phyloP scores from a whole-genome alignment of 2,329 filamentous ascomycete species.

The Diaporthe caulivora region DNA sequence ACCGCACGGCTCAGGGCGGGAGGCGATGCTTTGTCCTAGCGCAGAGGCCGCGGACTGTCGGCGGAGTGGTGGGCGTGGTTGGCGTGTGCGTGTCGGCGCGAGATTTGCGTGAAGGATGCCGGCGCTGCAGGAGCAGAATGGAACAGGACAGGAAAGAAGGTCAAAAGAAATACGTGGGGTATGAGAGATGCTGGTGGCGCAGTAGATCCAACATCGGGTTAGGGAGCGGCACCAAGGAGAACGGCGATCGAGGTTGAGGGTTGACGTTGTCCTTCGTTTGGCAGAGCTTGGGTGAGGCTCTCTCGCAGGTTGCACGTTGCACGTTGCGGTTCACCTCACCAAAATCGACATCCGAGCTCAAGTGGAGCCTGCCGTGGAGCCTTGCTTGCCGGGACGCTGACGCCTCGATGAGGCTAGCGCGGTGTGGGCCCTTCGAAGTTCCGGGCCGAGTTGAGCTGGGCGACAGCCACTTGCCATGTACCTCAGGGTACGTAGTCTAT shows the following conservation, averaged over 20 bases:
- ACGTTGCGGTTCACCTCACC: conserved; percentile 17
- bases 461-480: too few relatives aligned
- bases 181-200: conserved; percentile 29
- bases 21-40: conserved; percentile 33
- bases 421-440: background rate
- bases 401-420: conserved; percentile 13
- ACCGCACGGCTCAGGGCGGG: background rate
- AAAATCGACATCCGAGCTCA: conserved; percentile 30
- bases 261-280: conserved; percentile 11
- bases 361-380: conserved; percentile 33
- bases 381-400: background rate
- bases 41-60: background rate
- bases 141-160: background rate
- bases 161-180: conserved; percentile 38
- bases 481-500: too few relatives aligned
- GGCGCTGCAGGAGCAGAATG: background rate
- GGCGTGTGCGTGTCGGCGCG: conserved; percentile 30
- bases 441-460: background rate
- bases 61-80: background rate
- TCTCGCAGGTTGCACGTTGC: conserved; percentile 26
- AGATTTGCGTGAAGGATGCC: conserved; percentile 16
- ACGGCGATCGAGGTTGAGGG: conserved; percentile 19
- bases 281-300: conserved; percentile 30
- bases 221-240: conserved; percentile 17
- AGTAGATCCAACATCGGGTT: conserved; percentile 19